These are phyloP conservation scores for Phyllosticta paracitricarpa DNA, from an alignment of 2,329 filamentous ascomycete genomes.

Conservation along the genomic window DNA sequence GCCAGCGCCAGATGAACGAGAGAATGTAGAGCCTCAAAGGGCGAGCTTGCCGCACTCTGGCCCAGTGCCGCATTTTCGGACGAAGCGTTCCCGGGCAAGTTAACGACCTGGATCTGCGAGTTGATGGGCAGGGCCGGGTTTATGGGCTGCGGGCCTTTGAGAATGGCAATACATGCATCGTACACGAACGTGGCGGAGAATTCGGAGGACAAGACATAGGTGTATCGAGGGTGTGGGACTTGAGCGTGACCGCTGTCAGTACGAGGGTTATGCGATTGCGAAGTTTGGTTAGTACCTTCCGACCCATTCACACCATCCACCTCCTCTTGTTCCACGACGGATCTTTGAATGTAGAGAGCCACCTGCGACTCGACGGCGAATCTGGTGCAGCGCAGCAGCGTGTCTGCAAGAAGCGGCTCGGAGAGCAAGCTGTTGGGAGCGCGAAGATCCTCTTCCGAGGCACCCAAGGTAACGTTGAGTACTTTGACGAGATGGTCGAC, in stretches of 20 bases:
- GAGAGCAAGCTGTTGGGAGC: constrained; percentile 75
- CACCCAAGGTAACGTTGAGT: constrained; percentile 39
- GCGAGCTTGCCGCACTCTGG: constrained; percentile 64
- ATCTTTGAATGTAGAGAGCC: constrained; percentile 83
- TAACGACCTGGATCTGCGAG: constrained; percentile 85
- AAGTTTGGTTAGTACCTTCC: constrained; percentile 20
- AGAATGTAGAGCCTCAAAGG: constrained; percentile 87
- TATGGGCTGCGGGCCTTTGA: constrained; percentile 83
- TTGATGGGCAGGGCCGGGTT: constrained; percentile 73
- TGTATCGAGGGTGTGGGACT: constrained; percentile 39
- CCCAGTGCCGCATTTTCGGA: constrained; percentile 57
- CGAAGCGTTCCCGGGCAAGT: constrained; percentile 72
- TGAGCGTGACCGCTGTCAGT: constrained; percentile 22
- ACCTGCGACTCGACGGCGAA: constrained; percentile 84
- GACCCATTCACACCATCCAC: constrained; percentile 22
- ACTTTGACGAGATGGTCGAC: constrained; percentile 40
- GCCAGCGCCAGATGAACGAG: constrained; percentile 84
- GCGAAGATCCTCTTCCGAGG: constrained; percentile 65
- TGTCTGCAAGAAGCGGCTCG: constrained; percentile 60
- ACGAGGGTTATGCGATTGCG: constrained; percentile 19
- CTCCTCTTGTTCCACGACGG: constrained; percentile 33
- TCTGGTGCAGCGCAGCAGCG: constrained; percentile 73
- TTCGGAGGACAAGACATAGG: constrained; percentile 73
- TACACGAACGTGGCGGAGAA: constrained; percentile 72
- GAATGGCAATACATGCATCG: constrained; percentile 72